These are phyloP conservation scores for Puccinellia tenuiflora DNA, from an alignment of 176 grass and related monocot genomes.

Conservation along the genomic window DNA sequence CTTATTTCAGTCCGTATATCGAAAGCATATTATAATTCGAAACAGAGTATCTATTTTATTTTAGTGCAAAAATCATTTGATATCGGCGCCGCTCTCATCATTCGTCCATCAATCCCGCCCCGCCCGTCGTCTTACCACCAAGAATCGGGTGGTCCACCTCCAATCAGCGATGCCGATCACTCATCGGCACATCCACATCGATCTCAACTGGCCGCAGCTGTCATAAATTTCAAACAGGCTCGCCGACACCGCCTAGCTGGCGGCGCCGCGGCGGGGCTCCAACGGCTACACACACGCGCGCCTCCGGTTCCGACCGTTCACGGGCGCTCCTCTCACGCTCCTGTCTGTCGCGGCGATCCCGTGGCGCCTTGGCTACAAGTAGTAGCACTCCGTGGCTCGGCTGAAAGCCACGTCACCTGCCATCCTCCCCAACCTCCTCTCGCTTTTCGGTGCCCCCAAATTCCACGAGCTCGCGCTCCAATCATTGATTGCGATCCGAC, in stretches of 20 bases:
- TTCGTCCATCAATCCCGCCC: background rate
- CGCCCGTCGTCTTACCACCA: background rate
- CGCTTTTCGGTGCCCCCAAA: background rate
- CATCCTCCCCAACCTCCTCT: background rate
- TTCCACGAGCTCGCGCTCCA: background rate
- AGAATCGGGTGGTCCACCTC: background rate
- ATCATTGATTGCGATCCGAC: conserved; percentile 1
- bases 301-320: background rate
- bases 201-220: background rate
- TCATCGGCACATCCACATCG: background rate
- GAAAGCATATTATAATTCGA: too few species aligned
- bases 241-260: background rate
- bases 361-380: background rate
- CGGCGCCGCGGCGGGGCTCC: background rate
- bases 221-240: background rate
- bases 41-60: too few species aligned
- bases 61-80: too few species aligned
- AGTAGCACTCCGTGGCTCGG: background rate
- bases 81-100: background rate
- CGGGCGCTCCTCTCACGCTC: background rate
- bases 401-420: background rate
- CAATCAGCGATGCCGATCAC: background rate
- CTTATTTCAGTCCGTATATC: too few species aligned
- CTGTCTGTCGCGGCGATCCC: background rate
- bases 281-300: background rate